Conservation (phyloP, 192 early-diverging fungal genomes). For the Pilaira anomala region DNA sequence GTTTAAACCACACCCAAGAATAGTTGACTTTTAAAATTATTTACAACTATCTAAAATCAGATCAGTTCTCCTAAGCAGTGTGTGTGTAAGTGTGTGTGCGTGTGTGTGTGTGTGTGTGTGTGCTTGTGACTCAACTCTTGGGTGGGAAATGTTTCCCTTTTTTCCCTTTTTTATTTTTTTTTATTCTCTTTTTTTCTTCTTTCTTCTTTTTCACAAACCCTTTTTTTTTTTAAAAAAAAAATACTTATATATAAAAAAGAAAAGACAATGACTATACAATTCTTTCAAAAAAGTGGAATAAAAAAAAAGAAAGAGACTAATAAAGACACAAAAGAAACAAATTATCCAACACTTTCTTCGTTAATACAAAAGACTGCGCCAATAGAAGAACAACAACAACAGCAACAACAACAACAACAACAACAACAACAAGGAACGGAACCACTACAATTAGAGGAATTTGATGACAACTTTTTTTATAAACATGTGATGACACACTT, state of each 20-base stretch:
- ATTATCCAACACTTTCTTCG: conserved; percentile 28
- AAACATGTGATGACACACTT: conserved; percentile 23
- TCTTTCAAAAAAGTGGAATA: conserved; percentile 10
- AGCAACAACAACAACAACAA: conserved; percentile 10
- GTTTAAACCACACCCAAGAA: too few relatives aligned
- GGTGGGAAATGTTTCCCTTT: too few relatives aligned
- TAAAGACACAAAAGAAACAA: not conserved
- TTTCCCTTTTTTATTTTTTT: conserved; percentile 2
- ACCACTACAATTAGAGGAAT: conserved; percentile 25
- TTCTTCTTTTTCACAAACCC: conserved; percentile 3
- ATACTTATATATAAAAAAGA: too few relatives aligned
- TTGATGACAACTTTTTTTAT: conserved; percentile 37
- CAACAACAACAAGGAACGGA: not conserved
- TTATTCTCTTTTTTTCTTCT: not conserved
- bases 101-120: too few relatives aligned
- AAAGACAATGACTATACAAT: conserved; percentile 19
- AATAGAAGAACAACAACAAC: conserved; percentile 13
- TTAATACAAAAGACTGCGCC: conserved; percentile 15
- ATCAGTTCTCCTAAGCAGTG: too few relatives aligned
- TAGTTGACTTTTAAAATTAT: too few relatives aligned
- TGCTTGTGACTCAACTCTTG: too few relatives aligned
- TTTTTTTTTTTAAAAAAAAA: too few relatives aligned
- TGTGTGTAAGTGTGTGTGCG: too few relatives aligned
- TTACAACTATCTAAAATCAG: too few relatives aligned
- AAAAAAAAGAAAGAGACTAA: conserved; percentile 8